Base-by-base conservation (phyloP, 139 green algal genomes). In the Micractinium sp. region DNA sequence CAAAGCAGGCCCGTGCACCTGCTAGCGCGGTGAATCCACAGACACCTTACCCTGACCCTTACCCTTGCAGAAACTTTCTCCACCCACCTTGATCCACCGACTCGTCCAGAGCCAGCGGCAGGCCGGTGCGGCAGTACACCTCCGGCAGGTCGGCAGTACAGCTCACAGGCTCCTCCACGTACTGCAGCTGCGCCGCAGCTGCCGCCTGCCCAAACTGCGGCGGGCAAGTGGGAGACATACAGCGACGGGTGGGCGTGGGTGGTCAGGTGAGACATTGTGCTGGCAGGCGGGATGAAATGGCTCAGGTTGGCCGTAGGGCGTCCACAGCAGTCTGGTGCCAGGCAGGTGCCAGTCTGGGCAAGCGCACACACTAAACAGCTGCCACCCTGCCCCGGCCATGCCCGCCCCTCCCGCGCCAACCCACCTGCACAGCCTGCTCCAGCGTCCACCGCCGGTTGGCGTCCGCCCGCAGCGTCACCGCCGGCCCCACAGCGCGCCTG, bases 381-480 rank as follows among this genome's bases (percentile, higher is more conserved):
- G 13, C 63, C 63, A 71, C 12, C 63, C 63, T 29, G 63, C 63
- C 63, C 63, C n/a, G n/a, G 18, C 63, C 4, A 5, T 25, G 2
- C 63, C 14, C 7, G 20, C 63, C 61, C 14, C 39, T 35, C 80
- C 35, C 25, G 7, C 47, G 9, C 1, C 79, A 25, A 36, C 41
- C 81, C 80, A 93, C 89, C 82, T 75, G 25, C 74, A 89, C 66
- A 27, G 98, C 98, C 61, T 98, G 73, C 27, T 94, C 81, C 63
- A 98, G 75, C 15, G 22, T 89, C 97, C 97, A 99, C 3, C 82
- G 90, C 18, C 95, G 93, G 93, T 99, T 99, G 67, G 98, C 97
- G 77, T 99, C 98, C 2, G 93, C 94, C 0, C 97, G 92, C 25
- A 99, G 89, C 13, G 18, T 84, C 0, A 99, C 88, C 29, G 78